Conservation (phyloP, 768 basidiomycete genomes). For the Mycena floridula region DNA sequence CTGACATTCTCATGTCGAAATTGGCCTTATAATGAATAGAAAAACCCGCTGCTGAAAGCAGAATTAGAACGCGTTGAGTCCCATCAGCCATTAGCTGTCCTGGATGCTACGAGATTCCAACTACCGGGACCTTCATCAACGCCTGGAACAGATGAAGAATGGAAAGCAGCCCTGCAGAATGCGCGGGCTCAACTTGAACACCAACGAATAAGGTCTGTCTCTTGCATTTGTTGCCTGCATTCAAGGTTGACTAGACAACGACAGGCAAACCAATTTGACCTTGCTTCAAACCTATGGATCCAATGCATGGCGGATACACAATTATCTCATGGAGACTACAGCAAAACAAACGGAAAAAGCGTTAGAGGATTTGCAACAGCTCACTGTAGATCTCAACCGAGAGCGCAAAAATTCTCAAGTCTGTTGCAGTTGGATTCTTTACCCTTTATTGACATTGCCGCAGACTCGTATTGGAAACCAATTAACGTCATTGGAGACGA, state of each 20-base stretch:
- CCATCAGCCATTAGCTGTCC: slow-evolving; percentile 53
- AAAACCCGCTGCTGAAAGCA: slow-evolving; percentile 60
- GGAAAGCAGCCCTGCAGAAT: slow-evolving; percentile 69
- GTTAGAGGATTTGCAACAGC: slow-evolving; percentile 71
- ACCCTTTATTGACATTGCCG: not conserved
- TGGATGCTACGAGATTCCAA: slow-evolving; percentile 72
- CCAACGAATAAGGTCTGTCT: slow-evolving; percentile 65
- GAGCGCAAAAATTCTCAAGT: slow-evolving; percentile 86
- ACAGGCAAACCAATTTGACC: slow-evolving; percentile 76
- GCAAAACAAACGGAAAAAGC: slow-evolving; percentile 65
- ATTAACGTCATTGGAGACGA: slow-evolving; percentile 73
- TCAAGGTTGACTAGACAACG: slow-evolving; percentile 5
- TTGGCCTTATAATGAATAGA: slow-evolving; percentile 30
- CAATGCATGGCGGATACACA: slow-evolving; percentile 90
- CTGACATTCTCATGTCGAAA: slow-evolving; percentile 1
- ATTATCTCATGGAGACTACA: slow-evolving; percentile 78
- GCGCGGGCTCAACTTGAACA: slow-evolving; percentile 82
- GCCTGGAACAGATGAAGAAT: slow-evolving; percentile 68
- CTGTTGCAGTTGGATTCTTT: slow-evolving; percentile 8
- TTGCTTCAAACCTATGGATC: slow-evolving; percentile 81
- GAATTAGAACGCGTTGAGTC: slow-evolving; percentile 73
- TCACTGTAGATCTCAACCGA: slow-evolving; percentile 82
- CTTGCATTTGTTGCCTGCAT: slow-evolving; percentile 5
- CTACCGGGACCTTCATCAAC: slow-evolving; percentile 59
- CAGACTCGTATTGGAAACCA: slow-evolving; percentile 78